Evolutionary conservation across 768 basidiomycete species (phyloP), one percentile per base, ranked within the genome.

Genomic region (Mycena rosella): DNA sequence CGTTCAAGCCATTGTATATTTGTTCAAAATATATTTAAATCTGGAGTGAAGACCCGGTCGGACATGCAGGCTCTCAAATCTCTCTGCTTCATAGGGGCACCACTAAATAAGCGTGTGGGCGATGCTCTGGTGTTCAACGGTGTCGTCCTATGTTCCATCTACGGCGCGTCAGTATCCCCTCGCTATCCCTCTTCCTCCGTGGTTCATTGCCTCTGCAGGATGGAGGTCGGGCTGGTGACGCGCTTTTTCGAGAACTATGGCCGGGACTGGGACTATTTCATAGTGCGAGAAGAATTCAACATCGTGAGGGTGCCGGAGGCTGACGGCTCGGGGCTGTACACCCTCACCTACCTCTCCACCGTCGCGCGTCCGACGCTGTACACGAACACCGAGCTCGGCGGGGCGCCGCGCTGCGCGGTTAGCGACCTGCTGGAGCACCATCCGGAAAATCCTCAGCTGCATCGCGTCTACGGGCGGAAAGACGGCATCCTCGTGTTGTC

Each of bases 401-500:
- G 67, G 0, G 17, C 29, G 4, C 56, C 32, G 11, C 61, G 67
- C 1, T 68, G 67, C 34, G 26, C 48, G 17, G 0, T 63, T 11
- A 58, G 56, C 32, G 67, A 68, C 42, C 57, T 68, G 24, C 20
- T 68, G 40, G 67, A 68, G 30, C 55, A 55, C 42, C 67, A 68
- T 63, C 61, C 67, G 6, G 40, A 52, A 20, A 59, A 68, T 1
- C 40, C 56, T 9, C 48, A 59, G 3, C 24, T 68, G 44, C 61
- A 63, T 54, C 67, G 67, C 2, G 14, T 68, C 1, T 68, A 54
- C 48, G 62, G 60, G n/a, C 54, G 67, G 14, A 58, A 59, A n/a
- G 67, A 68, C 27, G 67, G 63, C 13, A 10, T 59, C 1, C 45
- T 68, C 32, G 18, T 17, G 15, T 48, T 68, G 5, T 63, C 67